Conservation (phyloP, 306 rosid species). For the Cucurbita ficifolia region DNA sequence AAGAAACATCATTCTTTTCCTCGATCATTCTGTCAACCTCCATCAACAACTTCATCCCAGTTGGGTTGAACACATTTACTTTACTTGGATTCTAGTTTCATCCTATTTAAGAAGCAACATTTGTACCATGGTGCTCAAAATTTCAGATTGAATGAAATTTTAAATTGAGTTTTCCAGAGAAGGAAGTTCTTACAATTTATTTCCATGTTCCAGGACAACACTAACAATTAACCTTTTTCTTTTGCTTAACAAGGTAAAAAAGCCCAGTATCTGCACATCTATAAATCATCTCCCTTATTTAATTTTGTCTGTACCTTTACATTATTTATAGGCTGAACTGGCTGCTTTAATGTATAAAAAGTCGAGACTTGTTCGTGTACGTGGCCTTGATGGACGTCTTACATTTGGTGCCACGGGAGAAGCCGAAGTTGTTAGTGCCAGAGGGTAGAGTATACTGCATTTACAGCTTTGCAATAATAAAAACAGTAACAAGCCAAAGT, state of each 20-base stretch:
- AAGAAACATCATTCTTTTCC: background rate
- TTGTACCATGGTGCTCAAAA: background rate
- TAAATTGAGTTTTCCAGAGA: background rate
- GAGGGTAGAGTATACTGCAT: slow-evolving; percentile 37
- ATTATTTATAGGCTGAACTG: slow-evolving; percentile 60
- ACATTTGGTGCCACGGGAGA: slow-evolving; percentile 70
- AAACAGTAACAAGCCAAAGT: background rate
- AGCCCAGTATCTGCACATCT: background rate
- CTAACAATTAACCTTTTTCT: background rate
- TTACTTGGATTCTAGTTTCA: background rate
- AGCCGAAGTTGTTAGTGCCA: slow-evolving; percentile 85
- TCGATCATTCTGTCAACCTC: background rate
- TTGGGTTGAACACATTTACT: background rate
- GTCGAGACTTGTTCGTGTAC: slow-evolving; percentile 67
- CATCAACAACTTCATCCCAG: background rate
- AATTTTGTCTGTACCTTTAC: background rate
- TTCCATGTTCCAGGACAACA: background rate
- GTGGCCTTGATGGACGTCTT: slow-evolving; percentile 52
- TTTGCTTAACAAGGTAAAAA: background rate
- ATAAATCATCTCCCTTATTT: background rate
- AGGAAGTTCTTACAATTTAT: background rate
- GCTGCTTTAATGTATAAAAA: slow-evolving; percentile 80
- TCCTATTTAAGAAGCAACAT: background rate
- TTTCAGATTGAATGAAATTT: background rate
- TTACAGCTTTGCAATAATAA: background rate